Conservation (phyloP, 768 basidiomycete genomes). For the Suillus occidentalis region DNA sequence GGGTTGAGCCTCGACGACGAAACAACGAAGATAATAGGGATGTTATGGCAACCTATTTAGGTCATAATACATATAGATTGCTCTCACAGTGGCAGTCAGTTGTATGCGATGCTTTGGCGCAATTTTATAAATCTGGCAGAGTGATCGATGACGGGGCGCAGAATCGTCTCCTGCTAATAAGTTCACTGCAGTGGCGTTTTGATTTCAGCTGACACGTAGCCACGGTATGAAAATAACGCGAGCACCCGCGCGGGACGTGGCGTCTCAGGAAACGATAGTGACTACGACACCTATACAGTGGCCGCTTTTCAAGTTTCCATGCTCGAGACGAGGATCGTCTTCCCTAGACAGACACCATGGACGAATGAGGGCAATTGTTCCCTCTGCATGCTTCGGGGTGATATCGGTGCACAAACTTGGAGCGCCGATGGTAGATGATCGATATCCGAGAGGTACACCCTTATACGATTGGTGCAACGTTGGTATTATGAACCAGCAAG, state of each 20-base stretch:
- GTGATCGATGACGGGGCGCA: not conserved
- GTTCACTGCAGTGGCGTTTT: not conserved
- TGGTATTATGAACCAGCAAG: not conserved
- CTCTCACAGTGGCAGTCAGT: too few relatives aligned
- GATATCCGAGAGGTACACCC: not conserved
- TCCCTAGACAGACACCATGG: not conserved
- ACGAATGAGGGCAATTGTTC: not conserved
- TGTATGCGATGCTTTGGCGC: too few relatives aligned
- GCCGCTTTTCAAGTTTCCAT: not conserved
- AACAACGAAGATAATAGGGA: not conserved
- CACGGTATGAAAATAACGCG: not conserved
- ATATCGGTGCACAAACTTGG: not conserved
- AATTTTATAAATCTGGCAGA: not conserved
- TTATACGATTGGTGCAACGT: not conserved
- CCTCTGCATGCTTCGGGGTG: not conserved
- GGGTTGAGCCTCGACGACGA: constrained; percentile 12
- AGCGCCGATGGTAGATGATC: not conserved
- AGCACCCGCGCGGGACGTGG: not conserved
- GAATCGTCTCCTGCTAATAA: not conserved
- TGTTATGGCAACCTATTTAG: not conserved
- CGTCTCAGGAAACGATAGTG: not conserved
- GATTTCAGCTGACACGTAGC: not conserved
- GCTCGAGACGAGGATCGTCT: not conserved
- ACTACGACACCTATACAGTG: not conserved
- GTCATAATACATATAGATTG: not conserved